A percentile compares a stretch with the other conserved stretches of the same genome.
phyloP scores from a whole-genome alignment of 306 rosid species.

The Corylus americana region DNA sequence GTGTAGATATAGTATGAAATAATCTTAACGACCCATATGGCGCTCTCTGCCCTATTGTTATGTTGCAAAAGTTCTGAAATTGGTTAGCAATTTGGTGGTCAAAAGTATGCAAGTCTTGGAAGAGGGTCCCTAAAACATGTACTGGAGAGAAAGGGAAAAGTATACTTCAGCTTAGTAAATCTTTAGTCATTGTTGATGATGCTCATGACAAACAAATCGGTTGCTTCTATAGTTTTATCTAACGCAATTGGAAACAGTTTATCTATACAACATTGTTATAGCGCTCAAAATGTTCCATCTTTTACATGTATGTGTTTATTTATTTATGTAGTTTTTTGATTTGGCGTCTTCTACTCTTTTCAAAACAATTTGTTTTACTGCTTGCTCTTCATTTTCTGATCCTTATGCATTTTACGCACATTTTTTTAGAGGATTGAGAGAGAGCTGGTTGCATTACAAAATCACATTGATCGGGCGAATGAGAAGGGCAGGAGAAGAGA shows the following conservation, averaged over 20 bases:
- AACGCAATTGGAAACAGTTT: no score
- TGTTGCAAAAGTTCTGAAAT: no score
- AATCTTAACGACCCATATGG: no score
- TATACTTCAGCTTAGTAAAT: background rate
- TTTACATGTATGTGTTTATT: background rate
- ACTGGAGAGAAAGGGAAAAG: background rate
- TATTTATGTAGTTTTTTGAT: background rate
- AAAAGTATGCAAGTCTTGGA: no score
- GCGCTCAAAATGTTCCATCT: background rate
- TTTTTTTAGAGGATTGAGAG: conserved; percentile 1
- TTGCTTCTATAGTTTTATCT: no score
- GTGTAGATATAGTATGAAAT: no score
- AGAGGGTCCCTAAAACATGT: no score
- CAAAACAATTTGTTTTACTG: background rate
- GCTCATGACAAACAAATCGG: no score
- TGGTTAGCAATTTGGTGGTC: no score
- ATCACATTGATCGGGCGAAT: conserved; percentile 72
- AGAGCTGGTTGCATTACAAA: conserved; percentile 49
- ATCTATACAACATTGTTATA: background rate
- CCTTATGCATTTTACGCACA: background rate
- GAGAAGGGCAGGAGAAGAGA: conserved; percentile 93
- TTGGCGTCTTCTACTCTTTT: background rate
- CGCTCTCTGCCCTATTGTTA: no score
- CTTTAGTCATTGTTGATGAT: background rate
- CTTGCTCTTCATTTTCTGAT: background rate